Base-by-base conservation (phyloP, 352 stramenopile genomes). In the Phytophthora colocasiae region DNA sequence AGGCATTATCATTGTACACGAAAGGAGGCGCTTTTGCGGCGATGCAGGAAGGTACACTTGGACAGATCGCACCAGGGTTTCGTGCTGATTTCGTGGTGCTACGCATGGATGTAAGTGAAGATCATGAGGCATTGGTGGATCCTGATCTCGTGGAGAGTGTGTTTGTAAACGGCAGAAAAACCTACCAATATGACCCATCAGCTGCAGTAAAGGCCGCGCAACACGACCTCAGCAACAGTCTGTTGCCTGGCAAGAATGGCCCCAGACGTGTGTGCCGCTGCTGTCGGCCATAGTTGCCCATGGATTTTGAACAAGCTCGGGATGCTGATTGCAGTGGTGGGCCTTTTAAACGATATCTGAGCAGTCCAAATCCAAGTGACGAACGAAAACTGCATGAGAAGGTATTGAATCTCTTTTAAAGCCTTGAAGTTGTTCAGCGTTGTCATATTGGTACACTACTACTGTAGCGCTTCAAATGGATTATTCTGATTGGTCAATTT, bases 1-100 rank as follows among this genome's bases (percentile, higher is more conserved):
- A 96, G 67, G 90, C 90, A 10, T 71, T 97, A 11, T 63, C 77
- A 29, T 65, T 97, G 11, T 97, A 97, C 75, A 96, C 90, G 4
- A 83, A 81, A 57, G 87, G 87, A 61, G 84, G 82, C 7, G 81
- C 76, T 17, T 95, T 79, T 57, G 81, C 86, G 3, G 79, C 76
- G 10, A 91, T 83, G 71, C 66, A 87, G 38, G 86, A 95, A 47
- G 41, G 64, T 6, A 62, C 19, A 12, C 58, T 95, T 2, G 86
- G 86, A 2, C 71, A 89, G 36, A 60, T 95, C 19, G 56, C 66
- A 4, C 68, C 73, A 14, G 84, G 84, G 0, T 93, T 81, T 46
- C 52, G 38, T 17, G 84, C 83, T 11, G 86, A 95, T 63, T 95
- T 95, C 69, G 83, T 95, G 34, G 81, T 93, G 36, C 70, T 95